Base-by-base conservation (phyloP, 257 asterid species). In the Solanum tacnaense region DNA sequence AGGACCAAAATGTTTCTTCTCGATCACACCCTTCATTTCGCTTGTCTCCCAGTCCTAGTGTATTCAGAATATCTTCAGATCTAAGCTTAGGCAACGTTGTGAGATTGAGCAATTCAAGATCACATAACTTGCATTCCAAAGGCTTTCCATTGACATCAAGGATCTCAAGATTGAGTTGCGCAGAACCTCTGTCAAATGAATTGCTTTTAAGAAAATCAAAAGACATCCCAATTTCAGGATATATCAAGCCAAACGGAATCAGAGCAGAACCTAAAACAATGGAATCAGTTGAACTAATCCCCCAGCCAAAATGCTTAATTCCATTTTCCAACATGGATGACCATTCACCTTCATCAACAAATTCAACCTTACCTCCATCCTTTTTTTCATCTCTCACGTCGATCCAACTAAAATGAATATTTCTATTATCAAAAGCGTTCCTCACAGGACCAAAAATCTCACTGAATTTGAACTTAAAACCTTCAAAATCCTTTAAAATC, bases 381-480 rank as follows among this genome's bases (percentile, higher is more conserved):
- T 81, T 88, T 34, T 79, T 56, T 10, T 86, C 91, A 81, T 83
- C 90, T 75, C 86, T 90, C 83, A 93, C 98, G 86, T 95, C 94
- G 84, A 96, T 90, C 99, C 99, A 97, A 86, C 98, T 92, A 87
- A 93, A 85, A 91, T 94, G 98, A 89, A 97, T 91, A 92, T 91
- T 94, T 89, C 92, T 93, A n/a, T 68, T 79, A 72, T 83, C 70
- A 90, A 92, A 95, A 27, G 93, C 93, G 82, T 89, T 94, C 67
- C 86, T 93, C 87, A 93, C 93, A 87, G 25, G 87, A 71, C 90
- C 88, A 91, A 96, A 96, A 15, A 87, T 87, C 88, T 90, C 90
- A 83, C 87, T 74, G 70, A 94, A 93, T 88, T 92, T 90, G 67
- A 46, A 58, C 13, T 20, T 27, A 44, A 89, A 46, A 11, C 75